Evolutionary conservation across 306 rosid genomes (phyloP).

Genomic region (Coriaria nepalensis): DNA sequence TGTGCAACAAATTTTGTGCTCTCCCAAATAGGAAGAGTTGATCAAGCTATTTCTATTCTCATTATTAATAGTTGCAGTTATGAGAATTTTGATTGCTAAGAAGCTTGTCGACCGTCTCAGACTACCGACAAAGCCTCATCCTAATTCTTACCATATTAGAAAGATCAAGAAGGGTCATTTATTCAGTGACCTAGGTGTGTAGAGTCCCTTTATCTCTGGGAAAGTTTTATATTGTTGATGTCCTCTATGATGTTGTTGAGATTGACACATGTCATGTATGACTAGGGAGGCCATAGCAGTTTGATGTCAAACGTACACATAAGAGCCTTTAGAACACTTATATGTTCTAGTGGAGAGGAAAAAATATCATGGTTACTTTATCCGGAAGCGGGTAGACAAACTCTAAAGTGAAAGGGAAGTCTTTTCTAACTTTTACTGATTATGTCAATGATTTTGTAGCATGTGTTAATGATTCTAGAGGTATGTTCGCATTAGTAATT

Average conservation of each 20-base stretch:
- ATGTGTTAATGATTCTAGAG: neutral
- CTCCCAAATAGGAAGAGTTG: neutral
- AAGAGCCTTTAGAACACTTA: neutral
- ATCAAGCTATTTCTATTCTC: neutral
- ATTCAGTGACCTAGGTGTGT: neutral
- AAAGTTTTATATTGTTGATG: neutral
- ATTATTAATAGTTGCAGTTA: neutral
- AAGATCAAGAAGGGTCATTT: neutral
- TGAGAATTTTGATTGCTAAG: neutral
- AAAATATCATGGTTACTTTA: neutral
- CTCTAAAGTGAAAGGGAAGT: neutral
- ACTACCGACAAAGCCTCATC: neutral
- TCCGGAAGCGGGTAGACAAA: neutral
- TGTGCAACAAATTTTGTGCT: too few relatives aligned
- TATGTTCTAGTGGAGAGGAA: too few relatives aligned
- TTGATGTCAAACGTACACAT: neutral
- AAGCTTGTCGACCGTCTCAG: neutral
- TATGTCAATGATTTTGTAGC: neutral
- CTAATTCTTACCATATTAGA: neutral
- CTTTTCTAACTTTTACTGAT: neutral
- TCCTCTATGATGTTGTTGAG: neutral
- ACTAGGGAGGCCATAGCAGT: neutral
- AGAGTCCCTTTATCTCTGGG: neutral
- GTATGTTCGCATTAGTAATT: neutral
- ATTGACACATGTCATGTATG: too few relatives aligned